Percentiles rank a stretch among this genome's conserved stretches.
Evolutionary conservation across 208 protist genomes (phyloP).

Genomic region (Angomonas ambiguus): DNA sequence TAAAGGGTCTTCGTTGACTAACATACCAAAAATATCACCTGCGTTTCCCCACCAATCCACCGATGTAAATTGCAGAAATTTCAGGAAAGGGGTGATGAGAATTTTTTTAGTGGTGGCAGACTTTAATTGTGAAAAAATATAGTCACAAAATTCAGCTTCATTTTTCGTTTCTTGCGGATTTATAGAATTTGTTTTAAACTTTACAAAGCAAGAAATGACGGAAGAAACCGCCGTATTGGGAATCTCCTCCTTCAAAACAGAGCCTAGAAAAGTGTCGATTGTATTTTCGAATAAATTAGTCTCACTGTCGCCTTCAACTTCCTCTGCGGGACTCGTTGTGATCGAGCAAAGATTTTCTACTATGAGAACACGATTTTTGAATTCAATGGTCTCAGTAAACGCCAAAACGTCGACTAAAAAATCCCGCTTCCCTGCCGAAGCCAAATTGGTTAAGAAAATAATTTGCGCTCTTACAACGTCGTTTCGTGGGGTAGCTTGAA

Average conservation of each 20-base stretch:
- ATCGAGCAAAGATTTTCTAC: background rate
- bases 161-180: background rate
- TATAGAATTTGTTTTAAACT: background rate
- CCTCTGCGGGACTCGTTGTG: background rate
- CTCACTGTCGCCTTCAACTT: background rate
- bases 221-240: background rate
- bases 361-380: background rate
- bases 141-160: background rate
- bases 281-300: background rate
- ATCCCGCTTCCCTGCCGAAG: background rate
- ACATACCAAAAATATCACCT: background rate
- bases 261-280: background rate
- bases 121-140: background rate
- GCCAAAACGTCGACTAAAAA: background rate
- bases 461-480: background rate
- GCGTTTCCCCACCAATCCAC: background rate
- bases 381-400: background rate
- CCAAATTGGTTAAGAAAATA: background rate
- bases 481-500: background rate
- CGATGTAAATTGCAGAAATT: background rate
- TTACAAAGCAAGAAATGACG: conserved; percentile 5
- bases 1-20: background rate
- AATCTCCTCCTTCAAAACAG: background rate
- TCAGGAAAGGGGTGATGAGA: background rate
- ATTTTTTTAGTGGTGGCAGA: conserved; percentile 3